A percentile compares a stretch with the other conserved stretches of the same genome.
Evolutionary conservation across 345 rosid genomes (phyloP).

Genomic region (Citrus australasica): DNA sequence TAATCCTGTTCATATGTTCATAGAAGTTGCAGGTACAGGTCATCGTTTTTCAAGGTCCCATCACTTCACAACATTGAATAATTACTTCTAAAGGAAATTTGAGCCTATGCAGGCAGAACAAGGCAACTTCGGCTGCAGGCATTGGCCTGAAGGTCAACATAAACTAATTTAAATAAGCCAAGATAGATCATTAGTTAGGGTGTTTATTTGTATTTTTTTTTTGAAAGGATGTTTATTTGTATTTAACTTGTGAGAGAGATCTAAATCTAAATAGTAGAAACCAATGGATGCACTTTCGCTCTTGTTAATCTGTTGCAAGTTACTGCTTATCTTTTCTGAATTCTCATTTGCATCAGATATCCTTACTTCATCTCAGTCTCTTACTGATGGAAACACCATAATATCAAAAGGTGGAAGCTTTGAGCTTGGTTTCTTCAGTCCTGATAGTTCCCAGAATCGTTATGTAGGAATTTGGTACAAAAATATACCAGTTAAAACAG

Average conservation of each 20-base stretch:
- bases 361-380: constrained; percentile 17
- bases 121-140: too few relatives aligned
- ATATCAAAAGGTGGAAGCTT: constrained; percentile 23
- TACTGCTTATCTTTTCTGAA: neutral
- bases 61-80: too few relatives aligned
- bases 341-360: constrained; percentile 10
- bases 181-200: neutral
- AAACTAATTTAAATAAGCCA: too few relatives aligned
- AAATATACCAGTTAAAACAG: constrained; percentile 25
- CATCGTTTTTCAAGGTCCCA: too few relatives aligned
- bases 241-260: neutral
- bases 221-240: too few relatives aligned
- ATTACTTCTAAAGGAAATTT: too few relatives aligned
- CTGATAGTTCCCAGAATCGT: constrained; percentile 27
- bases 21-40: too few relatives aligned
- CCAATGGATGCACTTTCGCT: constrained; percentile 9
- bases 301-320: neutral
- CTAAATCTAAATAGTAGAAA: too few relatives aligned
- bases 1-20: too few relatives aligned
- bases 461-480: constrained; percentile 58
- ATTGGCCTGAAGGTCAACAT: too few relatives aligned
- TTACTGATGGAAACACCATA: constrained; percentile 19
- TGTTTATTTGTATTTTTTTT: neutral
- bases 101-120: too few relatives aligned
- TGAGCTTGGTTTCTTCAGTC: constrained; percentile 39